Conservation (phyloP, 2,329 filamentous ascomycete genomes). For the Verticillium dahliae region DNA sequence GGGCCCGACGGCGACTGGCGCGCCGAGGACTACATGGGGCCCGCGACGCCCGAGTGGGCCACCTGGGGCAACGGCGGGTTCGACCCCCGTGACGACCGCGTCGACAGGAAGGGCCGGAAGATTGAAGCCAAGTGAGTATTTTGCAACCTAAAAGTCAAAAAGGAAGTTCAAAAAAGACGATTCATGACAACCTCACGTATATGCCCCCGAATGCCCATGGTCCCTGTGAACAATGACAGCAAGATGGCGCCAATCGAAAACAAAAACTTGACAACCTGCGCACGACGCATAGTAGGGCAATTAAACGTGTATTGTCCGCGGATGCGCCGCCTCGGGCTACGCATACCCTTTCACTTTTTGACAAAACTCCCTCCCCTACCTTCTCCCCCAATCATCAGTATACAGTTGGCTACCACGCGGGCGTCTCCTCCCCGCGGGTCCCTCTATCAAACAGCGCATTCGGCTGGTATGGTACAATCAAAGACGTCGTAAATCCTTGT, state of each 20-base stretch:
- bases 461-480: background rate
- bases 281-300: background rate
- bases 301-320: background rate
- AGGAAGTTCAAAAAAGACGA: background rate
- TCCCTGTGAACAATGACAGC: too few species aligned
- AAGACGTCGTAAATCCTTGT: background rate
- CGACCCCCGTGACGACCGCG: slow-evolving; percentile 80
- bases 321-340: background rate
- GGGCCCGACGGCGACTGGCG: slow-evolving; percentile 62
- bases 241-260: too few species aligned
- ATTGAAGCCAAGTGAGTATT: slow-evolving; percentile 30
- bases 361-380: too few species aligned
- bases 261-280: too few species aligned
- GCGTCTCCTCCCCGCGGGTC: background rate
- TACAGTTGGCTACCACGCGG: background rate
- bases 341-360: background rate
- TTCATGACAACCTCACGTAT: background rate
- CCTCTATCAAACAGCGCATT: background rate
- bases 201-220: background rate
- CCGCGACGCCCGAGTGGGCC: slow-evolving; percentile 85
- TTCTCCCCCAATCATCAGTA: background rate
- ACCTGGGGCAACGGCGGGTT: slow-evolving; percentile 93
- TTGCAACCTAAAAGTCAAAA: slow-evolving; percentile 1
- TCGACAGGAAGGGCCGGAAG: slow-evolving; percentile 77
- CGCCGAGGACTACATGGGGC: slow-evolving; percentile 86